Conservation (phyloP, 495 filamentous ascomycete genomes). For the Aspergillus biplanus region DNA sequence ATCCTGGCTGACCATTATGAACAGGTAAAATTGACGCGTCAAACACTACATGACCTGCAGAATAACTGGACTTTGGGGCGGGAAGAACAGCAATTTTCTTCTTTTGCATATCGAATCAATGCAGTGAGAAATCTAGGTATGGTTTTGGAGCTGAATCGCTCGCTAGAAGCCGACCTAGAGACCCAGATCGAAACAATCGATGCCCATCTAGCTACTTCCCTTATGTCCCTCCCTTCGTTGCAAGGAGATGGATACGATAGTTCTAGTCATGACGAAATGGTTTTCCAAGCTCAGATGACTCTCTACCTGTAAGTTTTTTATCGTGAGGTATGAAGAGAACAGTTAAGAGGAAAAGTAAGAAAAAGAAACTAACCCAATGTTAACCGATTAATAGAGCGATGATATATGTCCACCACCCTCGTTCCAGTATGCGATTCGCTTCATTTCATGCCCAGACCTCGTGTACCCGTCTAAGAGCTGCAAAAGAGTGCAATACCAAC, state of each 20-base stretch:
- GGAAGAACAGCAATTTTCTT: conserved; percentile 22
- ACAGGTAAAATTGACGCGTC: conserved; percentile 12
- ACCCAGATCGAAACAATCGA: conserved; percentile 54
- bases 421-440: conserved; percentile 43
- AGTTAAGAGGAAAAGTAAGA: background rate
- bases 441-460: conserved; percentile 29
- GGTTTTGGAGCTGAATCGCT: conserved; percentile 57
- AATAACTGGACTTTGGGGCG: conserved; percentile 16
- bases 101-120: conserved; percentile 42
- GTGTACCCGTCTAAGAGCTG: conserved; percentile 28
- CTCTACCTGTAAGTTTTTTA: conserved; percentile 27
- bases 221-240: conserved; percentile 64
- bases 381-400: conserved; percentile 41
- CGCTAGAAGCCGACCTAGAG: conserved; percentile 22
- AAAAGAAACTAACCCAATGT: background rate
- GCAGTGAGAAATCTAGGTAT: conserved; percentile 66
- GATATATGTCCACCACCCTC: conserved; percentile 75
- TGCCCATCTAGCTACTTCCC: conserved; percentile 67
- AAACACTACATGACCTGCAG: conserved; percentile 21
- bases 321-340: background rate
- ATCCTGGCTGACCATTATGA: background rate
- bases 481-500: conserved; percentile 42
- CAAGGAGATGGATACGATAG: conserved; percentile 64
- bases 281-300: conserved; percentile 82
- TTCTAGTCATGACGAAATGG: conserved; percentile 71